Conservation (phyloP, 169 alveolate genomes). For the Perkinsus chesapeaki region DNA sequence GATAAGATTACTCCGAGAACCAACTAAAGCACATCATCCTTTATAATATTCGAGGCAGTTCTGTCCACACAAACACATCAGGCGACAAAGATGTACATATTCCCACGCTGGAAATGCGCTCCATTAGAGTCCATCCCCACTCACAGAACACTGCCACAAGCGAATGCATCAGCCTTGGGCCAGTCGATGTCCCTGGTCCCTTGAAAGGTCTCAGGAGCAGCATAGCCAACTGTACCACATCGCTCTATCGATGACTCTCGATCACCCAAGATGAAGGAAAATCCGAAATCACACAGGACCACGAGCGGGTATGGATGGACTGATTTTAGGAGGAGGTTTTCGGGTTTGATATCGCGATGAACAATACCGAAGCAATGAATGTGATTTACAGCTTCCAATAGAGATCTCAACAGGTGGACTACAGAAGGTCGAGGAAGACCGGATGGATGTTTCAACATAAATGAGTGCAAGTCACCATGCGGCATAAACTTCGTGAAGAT, state of each 20-base stretch:
- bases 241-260: not conserved
- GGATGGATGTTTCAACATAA: not conserved
- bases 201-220: not conserved
- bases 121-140: too few species aligned
- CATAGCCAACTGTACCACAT: not conserved
- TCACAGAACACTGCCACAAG: not conserved
- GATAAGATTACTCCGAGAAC: too few species aligned
- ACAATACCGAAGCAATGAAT: constrained; percentile 6
- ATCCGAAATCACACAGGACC: not conserved
- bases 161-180: not conserved
- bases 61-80: too few species aligned
- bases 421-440: not conserved
- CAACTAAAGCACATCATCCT: too few species aligned
- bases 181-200: not conserved
- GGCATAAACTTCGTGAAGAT: not conserved
- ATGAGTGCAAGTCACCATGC: not conserved
- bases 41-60: too few species aligned
- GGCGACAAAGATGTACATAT: too few species aligned
- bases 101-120: too few species aligned
- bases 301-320: not conserved
- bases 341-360: constrained; percentile 7
- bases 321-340: not conserved
- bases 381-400: not conserved
- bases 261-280: not conserved
- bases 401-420: not conserved